Percentiles rank a stretch among this genome's conserved stretches.
These are phyloP conservation scores for Daldinia sp. DNA, from an alignment of 2,329 filamentous ascomycete species.

Conservation along the genomic window DNA sequence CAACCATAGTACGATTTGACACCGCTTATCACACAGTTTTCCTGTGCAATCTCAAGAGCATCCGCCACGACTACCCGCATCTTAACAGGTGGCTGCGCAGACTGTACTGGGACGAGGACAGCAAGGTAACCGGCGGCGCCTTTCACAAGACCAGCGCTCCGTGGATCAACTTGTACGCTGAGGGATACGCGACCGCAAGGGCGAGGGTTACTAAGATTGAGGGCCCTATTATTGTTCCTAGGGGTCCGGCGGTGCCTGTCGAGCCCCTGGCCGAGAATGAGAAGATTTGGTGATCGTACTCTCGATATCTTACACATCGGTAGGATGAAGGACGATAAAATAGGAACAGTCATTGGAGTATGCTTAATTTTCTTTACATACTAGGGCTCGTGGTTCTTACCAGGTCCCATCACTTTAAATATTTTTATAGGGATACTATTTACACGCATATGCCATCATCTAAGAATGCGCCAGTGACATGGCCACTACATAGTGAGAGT, in stretches of 20 bases:
- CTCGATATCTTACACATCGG: no score
- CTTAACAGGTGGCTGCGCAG: conserved; percentile 74
- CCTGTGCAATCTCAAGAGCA: conserved; percentile 69
- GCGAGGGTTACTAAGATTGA: conserved; percentile 42
- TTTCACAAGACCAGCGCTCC: conserved; percentile 76
- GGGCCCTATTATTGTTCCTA: conserved; percentile 44
- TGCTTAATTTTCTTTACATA: no score
- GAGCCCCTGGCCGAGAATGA: conserved; percentile 40
- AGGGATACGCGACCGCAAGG: conserved; percentile 43
- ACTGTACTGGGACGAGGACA: conserved; percentile 71
- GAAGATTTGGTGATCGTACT: conserved; percentile 23
- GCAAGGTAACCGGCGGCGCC: conserved; percentile 57
- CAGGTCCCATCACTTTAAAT: not conserved
- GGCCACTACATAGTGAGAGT: not conserved
- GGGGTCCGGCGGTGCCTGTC: conserved; percentile 40
- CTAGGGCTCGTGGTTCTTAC: not conserved
- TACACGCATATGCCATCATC: not conserved
- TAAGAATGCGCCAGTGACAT: not conserved
- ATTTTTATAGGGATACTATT: not conserved
- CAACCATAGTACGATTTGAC: conserved; percentile 74
- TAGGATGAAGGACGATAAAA: not conserved
- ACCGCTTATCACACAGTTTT: conserved; percentile 73
- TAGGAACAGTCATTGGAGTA: not conserved
- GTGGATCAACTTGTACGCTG: conserved; percentile 46
- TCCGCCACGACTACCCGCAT: conserved; percentile 70